Conservation (phyloP, 768 basidiomycete species). For the Hygrocybe coccinea region DNA sequence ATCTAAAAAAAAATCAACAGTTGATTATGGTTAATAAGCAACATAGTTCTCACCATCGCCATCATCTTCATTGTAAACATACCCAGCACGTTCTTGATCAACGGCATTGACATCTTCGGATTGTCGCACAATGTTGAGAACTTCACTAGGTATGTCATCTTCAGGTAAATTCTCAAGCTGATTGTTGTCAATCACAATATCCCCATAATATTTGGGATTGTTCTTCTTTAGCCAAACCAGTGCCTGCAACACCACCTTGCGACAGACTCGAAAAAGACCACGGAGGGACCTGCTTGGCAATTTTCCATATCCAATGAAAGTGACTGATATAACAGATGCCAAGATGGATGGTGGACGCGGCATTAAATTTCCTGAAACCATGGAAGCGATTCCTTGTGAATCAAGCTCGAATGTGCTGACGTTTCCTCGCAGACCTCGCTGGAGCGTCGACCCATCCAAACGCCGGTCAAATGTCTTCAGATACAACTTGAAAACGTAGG, state of each 20-base stretch:
- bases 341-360: conserved; percentile 22
- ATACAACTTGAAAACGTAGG: conserved; percentile 36
- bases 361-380: conserved; percentile 23
- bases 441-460: conserved; percentile 1
- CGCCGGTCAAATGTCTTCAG: conserved; percentile 21
- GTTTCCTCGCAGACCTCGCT: conserved; percentile 28
- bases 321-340: conserved; percentile 27
- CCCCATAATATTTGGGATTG: conserved; percentile 22
- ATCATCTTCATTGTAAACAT: conserved; percentile 20
- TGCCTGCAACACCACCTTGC: conserved; percentile 17
- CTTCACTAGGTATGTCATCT: conserved; percentile 30
- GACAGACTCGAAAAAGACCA: conserved; percentile 21
- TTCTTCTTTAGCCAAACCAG: conserved; percentile 31
- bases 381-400: conserved; percentile 13
- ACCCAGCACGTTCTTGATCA: conserved; percentile 25
- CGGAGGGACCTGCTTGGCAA: conserved; percentile 22
- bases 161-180: conserved; percentile 29
- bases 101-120: conserved; percentile 15
- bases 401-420: conserved; percentile 29
- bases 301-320: conserved; percentile 24
- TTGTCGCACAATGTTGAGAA: conserved; percentile 14
- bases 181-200: conserved; percentile 19
- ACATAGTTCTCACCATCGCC: not conserved
- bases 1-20: too few relatives aligned
- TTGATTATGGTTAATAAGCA: not conserved